Base-by-base conservation (phyloP, 129 eudicot species). In the sunflower (Helianthus annuus) region DNA sequence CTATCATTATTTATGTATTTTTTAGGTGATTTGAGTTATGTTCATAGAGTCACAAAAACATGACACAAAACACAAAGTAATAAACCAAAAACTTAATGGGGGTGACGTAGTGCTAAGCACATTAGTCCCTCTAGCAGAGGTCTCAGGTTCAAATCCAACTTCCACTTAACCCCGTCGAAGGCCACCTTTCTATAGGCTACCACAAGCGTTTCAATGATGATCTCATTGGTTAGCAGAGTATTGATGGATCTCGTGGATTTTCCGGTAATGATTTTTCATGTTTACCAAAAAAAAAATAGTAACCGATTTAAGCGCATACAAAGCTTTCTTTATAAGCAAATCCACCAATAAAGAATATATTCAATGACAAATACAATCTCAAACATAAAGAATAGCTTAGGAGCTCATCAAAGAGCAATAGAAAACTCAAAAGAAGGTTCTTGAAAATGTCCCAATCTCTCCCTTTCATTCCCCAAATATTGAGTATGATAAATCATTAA, bases 401-500 rank as follows among this genome's bases (percentile, higher is more conserved):
- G 52, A 58, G 80, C 74, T 58, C 51, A 49, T 10, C 45, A 77
- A 58, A 61, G 45, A 69, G 71, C 76, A 77, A 22, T 70, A 70
- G 48, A 62, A 52, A 69, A 77, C 71, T 77, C 51, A 77, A 70
- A 77, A 76, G 80, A 76, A 68, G 72, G 66, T 70, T 77, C 81
- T 70, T 70, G 81, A 70, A 62, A 70, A 78, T 62, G 77, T 78
- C 72, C 76, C 64, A 48, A 63, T 70, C 76, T 70, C 76, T 78
- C 81, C 70, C 77, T 73, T 70, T 70, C 81, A 70, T 61, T 62
- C 76, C 52, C 76, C 76, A 64, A 70, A 61, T 40, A 70, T 69
- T 48, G 65, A 77, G 81, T 77, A 77, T 77, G 76, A 61, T 61
- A 39, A 48, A 69, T 76, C 54, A 69, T 69, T 69, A 69, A 71